Evolutionary conservation across 164 flowering plant species (phyloP).

Genomic region (Annona cherimola): DNA sequence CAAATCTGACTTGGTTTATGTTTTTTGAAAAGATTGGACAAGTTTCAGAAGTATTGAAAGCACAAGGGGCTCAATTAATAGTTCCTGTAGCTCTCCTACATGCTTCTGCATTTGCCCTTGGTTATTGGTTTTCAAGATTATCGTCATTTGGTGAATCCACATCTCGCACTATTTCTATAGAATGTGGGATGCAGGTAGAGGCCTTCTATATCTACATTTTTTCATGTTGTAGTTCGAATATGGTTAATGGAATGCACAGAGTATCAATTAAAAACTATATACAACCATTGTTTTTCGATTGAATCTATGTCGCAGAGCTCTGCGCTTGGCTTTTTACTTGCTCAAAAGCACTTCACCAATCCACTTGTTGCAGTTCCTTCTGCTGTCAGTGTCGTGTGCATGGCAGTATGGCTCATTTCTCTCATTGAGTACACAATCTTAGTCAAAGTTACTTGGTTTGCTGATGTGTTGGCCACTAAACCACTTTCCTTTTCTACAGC

Average conservation of each 20-base stretch:
- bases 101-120: constrained; percentile 87
- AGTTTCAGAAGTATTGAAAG: constrained; percentile 85
- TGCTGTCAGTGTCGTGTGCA: constrained; percentile 96
- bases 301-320: constrained; percentile 57
- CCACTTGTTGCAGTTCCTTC: constrained; percentile 98
- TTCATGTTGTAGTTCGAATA: not conserved
- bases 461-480: not conserved
- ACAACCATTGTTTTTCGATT: not conserved
- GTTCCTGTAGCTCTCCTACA: constrained; percentile 81
- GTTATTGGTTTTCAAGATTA: constrained; percentile 71
- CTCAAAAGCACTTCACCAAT: constrained; percentile 93
- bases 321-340: constrained; percentile 92
- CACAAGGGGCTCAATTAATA: constrained; percentile 80
- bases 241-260: not conserved
- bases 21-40: constrained; percentile 68
- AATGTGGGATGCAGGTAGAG: constrained; percentile 98
- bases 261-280: too few species aligned
- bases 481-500: constrained; percentile 38
- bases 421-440: not conserved
- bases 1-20: constrained; percentile 12
- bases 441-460: not conserved
- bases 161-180: constrained; percentile 93
- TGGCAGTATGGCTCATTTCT: constrained; percentile 66
- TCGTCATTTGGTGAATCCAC: constrained; percentile 94
- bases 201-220: not conserved